These are phyloP conservation scores for Tricholoma saponaceum DNA, from an alignment of 768 basidiomycete genomes.

Conservation along the genomic window DNA sequence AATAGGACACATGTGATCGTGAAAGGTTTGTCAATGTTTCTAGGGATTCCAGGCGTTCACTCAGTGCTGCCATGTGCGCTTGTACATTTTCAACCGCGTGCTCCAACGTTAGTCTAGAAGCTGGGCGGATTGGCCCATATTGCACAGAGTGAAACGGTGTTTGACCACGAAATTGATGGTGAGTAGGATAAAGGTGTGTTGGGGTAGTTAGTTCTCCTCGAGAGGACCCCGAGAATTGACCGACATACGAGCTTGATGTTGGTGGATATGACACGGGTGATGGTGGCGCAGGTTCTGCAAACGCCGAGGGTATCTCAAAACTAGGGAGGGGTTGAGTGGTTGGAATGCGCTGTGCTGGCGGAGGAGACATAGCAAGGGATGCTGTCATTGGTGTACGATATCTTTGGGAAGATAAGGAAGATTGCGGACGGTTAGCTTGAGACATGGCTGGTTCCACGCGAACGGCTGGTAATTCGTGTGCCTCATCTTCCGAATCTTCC, in stretches of 20 bases:
- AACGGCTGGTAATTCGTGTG: conserved; percentile 35
- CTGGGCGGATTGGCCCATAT: conserved; percentile 37
- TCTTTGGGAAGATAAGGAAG: conserved; percentile 72
- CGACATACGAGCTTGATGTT: conserved; percentile 29
- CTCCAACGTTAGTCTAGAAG: conserved; percentile 57
- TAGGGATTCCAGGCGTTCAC: conserved; percentile 74
- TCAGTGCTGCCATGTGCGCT: conserved; percentile 75
- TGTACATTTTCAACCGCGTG: conserved; percentile 78
- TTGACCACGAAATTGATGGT: conserved; percentile 31
- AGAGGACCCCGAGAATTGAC: conserved; percentile 35
- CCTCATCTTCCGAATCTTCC: conserved; percentile 41
- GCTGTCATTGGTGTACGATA: conserved; percentile 76
- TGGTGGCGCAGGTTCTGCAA: conserved; percentile 42
- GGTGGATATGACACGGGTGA: conserved; percentile 37
- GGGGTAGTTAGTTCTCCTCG: conserved; percentile 34
- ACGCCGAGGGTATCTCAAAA: conserved; percentile 73
- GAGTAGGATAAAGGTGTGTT: conserved; percentile 31
- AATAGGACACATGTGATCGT: conserved; percentile 35
- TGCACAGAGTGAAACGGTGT: conserved; percentile 29
- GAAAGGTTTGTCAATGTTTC: conserved; percentile 42
- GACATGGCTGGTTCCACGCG: conserved; percentile 23
- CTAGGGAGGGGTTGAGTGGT: conserved; percentile 67
- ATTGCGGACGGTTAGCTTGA: conserved; percentile 57
- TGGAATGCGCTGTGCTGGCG: conserved; percentile 48
- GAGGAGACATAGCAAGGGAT: conserved; percentile 55